Evolutionary conservation across 176 grass and related monocot genomes (phyloP).

Genomic region (Ampelocalamus luodianensis): DNA sequence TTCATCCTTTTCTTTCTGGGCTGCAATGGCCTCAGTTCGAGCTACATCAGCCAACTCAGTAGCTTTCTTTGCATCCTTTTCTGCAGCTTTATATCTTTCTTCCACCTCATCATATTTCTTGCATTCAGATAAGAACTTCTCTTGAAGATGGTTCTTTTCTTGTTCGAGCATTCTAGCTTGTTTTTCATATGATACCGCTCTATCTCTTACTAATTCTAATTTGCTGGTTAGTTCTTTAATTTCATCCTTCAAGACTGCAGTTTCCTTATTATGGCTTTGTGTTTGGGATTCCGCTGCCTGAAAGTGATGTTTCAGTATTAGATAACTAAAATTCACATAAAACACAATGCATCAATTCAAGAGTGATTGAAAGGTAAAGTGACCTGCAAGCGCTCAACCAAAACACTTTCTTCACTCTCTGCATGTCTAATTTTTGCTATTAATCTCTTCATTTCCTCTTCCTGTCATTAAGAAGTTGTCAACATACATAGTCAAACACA

Average conservation of each 20-base stretch:
- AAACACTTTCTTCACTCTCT: slow-evolving; percentile 52
- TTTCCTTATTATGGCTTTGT: slow-evolving; percentile 58
- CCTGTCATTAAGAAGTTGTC: slow-evolving; percentile 46
- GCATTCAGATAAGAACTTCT: slow-evolving; percentile 65
- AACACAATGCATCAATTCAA: slow-evolving; percentile 10
- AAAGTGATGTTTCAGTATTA: slow-evolving; percentile 24
- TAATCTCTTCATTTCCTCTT: slow-evolving; percentile 77
- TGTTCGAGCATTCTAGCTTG: slow-evolving; percentile 78
- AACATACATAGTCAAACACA: slow-evolving; percentile 5
- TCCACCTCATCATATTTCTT: slow-evolving; percentile 76
- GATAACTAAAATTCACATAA: slow-evolving; percentile 16
- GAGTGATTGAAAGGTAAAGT: not conserved
- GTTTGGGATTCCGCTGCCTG: slow-evolving; percentile 61
- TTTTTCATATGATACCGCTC: slow-evolving; percentile 56
- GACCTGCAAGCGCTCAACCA: slow-evolving; percentile 65
- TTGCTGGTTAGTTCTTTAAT: slow-evolving; percentile 65
- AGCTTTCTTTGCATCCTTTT: slow-evolving; percentile 66
- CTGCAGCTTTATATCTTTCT: slow-evolving; percentile 56
- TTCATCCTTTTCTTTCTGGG: slow-evolving; percentile 68
- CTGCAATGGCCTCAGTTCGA: slow-evolving; percentile 53
- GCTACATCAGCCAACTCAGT: slow-evolving; percentile 60
- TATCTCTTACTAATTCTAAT: slow-evolving; percentile 59
- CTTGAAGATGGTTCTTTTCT: slow-evolving; percentile 82
- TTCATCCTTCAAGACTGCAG: slow-evolving; percentile 65
- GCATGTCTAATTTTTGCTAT: slow-evolving; percentile 57